phyloP scores from a whole-genome alignment of 805 yeast species.

The Starmerella sp. region DNA sequence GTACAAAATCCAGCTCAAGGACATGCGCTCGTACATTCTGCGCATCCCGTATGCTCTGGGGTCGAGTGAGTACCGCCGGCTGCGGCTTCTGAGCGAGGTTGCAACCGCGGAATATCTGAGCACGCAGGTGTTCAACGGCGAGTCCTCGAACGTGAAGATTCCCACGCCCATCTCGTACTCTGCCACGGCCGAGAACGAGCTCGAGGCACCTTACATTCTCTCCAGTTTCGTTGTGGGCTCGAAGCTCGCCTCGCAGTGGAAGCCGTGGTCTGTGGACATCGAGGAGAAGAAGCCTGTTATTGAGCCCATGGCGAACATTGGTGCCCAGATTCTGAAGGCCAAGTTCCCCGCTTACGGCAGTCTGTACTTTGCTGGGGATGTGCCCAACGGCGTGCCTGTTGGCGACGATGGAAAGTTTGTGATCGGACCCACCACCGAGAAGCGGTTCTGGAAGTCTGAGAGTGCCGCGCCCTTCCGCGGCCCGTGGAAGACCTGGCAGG shows the following conservation, averaged over 20 bases:
- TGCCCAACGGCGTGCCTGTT: slow-evolving; percentile 27
- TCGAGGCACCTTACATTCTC: slow-evolving; percentile 65
- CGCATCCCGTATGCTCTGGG: slow-evolving; percentile 83
- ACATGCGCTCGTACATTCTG: slow-evolving; percentile 52
- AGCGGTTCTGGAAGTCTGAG: slow-evolving; percentile 53
- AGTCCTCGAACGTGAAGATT: slow-evolving; percentile 34
- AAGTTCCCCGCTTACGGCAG: slow-evolving; percentile 71
- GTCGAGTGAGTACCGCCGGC: slow-evolving; percentile 41
- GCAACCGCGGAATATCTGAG: slow-evolving; percentile 82
- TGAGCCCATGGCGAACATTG: slow-evolving; percentile 61
- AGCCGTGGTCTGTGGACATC: slow-evolving; percentile 59
- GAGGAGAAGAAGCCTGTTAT: slow-evolving; percentile 42
- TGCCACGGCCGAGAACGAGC: slow-evolving; percentile 52
- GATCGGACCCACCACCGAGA: slow-evolving; percentile 81
- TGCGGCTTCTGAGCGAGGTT: slow-evolving; percentile 71
- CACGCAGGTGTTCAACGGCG: slow-evolving; percentile 33
- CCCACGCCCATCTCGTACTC: slow-evolving; percentile 39
- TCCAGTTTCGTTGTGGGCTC: slow-evolving; percentile 74
- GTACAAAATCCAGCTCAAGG: slow-evolving; percentile 57
- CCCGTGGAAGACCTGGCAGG: slow-evolving; percentile 66
- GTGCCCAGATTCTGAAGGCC: slow-evolving; percentile 41
- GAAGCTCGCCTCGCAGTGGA: slow-evolving; percentile 80
- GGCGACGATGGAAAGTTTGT: slow-evolving; percentile 32
- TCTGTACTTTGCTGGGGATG: slow-evolving; percentile 63
- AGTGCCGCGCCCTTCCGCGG: slow-evolving; percentile 48